Evolutionary conservation across 495 filamentous ascomycete species (phyloP).

Genomic region (Penicillium canariense): DNA sequence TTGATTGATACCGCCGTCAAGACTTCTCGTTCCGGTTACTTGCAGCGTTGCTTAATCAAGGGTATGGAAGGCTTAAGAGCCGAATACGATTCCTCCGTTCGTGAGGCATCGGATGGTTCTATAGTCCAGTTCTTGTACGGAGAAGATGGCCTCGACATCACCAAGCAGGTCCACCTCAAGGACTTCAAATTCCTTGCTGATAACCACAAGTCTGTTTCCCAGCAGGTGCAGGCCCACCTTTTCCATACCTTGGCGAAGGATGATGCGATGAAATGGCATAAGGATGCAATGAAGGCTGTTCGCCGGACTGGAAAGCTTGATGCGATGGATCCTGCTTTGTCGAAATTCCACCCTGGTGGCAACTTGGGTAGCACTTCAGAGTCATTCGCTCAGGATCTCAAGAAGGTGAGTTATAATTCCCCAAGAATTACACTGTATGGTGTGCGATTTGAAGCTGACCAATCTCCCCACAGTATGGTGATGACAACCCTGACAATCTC

Average conservation of each 20-base stretch:
- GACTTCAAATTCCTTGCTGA: constrained; percentile 88
- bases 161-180: constrained; percentile 86
- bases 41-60: constrained; percentile 98
- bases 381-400: constrained; percentile 66
- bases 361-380: constrained; percentile 87
- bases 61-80: constrained; percentile 95
- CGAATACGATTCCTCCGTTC: constrained; percentile 88
- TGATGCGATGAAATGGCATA: constrained; percentile 53
- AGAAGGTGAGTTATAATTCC: constrained; percentile 41
- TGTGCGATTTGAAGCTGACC: background rate
- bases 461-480: constrained; percentile 58
- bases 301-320: constrained; percentile 65
- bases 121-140: constrained; percentile 96
- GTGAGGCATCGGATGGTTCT: constrained; percentile 83
- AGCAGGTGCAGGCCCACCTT: constrained; percentile 49
- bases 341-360: constrained; percentile 69
- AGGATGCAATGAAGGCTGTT: constrained; percentile 76
- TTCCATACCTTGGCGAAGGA: constrained; percentile 53
- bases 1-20: constrained; percentile 99
- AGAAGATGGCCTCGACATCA: constrained; percentile 92
- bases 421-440: background rate
- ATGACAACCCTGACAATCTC: constrained; percentile 70
- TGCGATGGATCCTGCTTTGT: constrained; percentile 73
- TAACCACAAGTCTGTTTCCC: constrained; percentile 62
- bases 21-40: constrained; percentile 92